These are phyloP conservation scores for Lactifluus pinguis DNA, from an alignment of 768 basidiomycete genomes.

Conservation along the genomic window DNA sequence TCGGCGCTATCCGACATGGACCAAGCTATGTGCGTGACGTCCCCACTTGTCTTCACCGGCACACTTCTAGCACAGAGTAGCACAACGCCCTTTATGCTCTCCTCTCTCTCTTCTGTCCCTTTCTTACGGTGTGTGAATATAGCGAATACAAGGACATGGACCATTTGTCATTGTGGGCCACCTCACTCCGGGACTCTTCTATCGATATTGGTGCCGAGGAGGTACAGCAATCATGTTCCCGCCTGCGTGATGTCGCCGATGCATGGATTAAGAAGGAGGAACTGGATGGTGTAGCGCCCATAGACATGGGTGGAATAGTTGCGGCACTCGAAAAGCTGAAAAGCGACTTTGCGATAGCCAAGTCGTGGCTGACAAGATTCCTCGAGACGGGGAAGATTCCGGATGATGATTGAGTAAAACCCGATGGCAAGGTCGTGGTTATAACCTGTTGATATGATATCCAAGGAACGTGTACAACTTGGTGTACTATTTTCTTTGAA, in stretches of 20 bases:
- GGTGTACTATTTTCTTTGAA: neutral
- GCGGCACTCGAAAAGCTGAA: neutral
- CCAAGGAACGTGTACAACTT: neutral
- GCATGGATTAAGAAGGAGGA: neutral
- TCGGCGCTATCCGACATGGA: constrained; percentile 9
- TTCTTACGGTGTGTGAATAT: neutral
- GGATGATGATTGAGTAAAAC: neutral
- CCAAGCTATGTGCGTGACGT: constrained; percentile 1
- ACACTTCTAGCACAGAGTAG: neutral
- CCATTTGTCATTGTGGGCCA: neutral
- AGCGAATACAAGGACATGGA: neutral
- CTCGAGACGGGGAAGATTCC: constrained; percentile 6
- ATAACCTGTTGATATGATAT: too few species aligned
- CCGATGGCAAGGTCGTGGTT: neutral
- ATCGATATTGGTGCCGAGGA: neutral
- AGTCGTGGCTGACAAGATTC: constrained; percentile 4
- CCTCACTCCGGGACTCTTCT: constrained; percentile 9
- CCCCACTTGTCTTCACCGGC: neutral
- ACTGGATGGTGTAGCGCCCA: neutral
- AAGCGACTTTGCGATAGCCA: neutral
- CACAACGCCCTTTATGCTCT: neutral
- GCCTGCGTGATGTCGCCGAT: neutral
- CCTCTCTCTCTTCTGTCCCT: neutral
- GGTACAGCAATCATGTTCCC: constrained; percentile 3
- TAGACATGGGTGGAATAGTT: constrained; percentile 1